Base-by-base conservation (phyloP, 2,329 filamentous ascomycete species). In the Calonectria fujianensis region DNA sequence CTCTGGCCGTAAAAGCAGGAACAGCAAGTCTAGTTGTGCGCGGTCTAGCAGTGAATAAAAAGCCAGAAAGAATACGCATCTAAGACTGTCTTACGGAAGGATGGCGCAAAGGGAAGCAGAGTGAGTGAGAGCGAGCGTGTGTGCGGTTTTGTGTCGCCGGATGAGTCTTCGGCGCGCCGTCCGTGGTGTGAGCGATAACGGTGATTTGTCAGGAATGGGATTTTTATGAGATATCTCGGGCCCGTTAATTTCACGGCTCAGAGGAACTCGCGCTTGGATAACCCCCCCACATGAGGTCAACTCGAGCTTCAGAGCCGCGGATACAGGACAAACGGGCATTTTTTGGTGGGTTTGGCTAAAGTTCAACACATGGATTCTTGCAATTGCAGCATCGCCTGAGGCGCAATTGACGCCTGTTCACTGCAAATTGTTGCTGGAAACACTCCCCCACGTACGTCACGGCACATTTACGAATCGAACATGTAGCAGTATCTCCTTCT, bases 141-240 rank as follows among this genome's bases (percentile, higher is more conserved):
- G 39, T 31, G 35, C 6, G 7, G 8, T 66, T 63, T 59, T 27
- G 52, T 51, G 61, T 79, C 63, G 73, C 72, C 72, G 77, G 72
- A 64, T 80, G 79, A 80, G 79, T 77, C 77, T 75, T 77, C 35
- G 39, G 57, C 27, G 65, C 18, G 45, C 45, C 70, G 73, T 74
- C 45, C 70, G 73, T 74, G 77, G 77, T 73, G 57, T 65, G 70
- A 79, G 65, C 66, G 73, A 76, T 76, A 72, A 50, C 71, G 72
- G 68, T 81, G 80, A 81, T 81, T 81, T 81, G 80, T 81, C 76
- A 81, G 78, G 71, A 68, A 64, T 54, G 54, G 76, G 74, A 72
- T 70, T 76, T 76, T 70, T 24, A 24, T 65, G 69, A 50, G 64
- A 63, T 64, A 54, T 73, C 63, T 57, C 31, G 35, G 69, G 70